Evolutionary conservation across 2,329 filamentous ascomycete species (phyloP), one percentile per base, ranked within the genome.

Genomic region (Aspergillus tamarii): DNA sequence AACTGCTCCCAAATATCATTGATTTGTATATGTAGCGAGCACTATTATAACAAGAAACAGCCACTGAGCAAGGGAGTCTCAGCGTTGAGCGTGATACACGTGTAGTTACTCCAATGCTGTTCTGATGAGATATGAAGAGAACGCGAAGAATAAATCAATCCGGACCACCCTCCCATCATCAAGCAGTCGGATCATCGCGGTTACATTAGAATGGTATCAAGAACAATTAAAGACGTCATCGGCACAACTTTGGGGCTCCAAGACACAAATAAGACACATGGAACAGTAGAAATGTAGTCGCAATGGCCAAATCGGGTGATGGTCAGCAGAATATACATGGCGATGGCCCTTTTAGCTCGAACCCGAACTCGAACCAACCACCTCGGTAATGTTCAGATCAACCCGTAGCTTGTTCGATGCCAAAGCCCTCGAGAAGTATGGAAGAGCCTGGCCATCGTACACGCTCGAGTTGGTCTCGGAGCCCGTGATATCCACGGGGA

Each of bases 381-480:
- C 12, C 30, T 63, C 23, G 28, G 53, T 41, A 23, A 69, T 30
- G 46, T 87, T 79, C 76, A 88, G 67, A 21, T 79, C 67, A 4
- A 85, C 66, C 1, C 71, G 73, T 46, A 88, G 72, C 2, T 73
- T 77, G 54, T 84, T 85, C 16, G 77, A 74, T 54, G 76, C 68
- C 41, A 88, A 75, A 3, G 86, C 84, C 32, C 78, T 73, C 64
- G 84, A 82, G 68, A 84, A 88, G 69, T 88, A 89, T 5, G 78
- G 71, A 59, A 89, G 67, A 53, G 83, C 78, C 68, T 84, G 63
- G 3, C 83, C 85, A 48, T 84, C 73, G 63, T 81, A 82, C 0
- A 83, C 70, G 52, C 79, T 82, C 21, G 77, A 80, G 43, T 83
- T 84, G 0, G 50, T 53, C 50, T 23, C n/a, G 10, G 52, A 55